Base-by-base conservation (phyloP, 805 yeast genomes). In the Cyberlindnera samutprakarnensis region DNA sequence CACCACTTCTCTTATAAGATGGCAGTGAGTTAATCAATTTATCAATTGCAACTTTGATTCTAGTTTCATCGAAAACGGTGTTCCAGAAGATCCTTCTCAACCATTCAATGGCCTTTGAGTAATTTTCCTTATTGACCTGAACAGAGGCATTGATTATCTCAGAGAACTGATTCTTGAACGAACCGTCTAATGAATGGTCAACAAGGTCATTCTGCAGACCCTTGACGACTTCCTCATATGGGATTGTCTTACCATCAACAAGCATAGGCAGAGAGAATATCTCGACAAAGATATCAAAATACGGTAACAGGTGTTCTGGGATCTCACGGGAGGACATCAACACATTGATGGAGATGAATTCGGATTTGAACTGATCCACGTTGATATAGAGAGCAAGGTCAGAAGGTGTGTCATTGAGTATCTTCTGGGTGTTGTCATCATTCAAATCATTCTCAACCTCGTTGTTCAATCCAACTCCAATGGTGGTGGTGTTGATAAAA, bases 141-240 rank as follows among this genome's bases (percentile, higher is more conserved):
- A 88, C 62, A 34, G 64, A 71, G 9, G 87, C 63, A 36, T 70
- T 64, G 23, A 85, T 54, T 17, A 80, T 51, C 49, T 92, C 96
- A 12, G 74, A 72, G 46, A 78, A 76, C 37, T 68, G 70, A 25
- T 72, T 70, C 19, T 70, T 69, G 38, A 72, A 68, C 2, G 87
- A 78, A 26, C 67, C 66, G 20, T 70, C 66, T 16, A 85, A 62
- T 11, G 62, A 60, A 27, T 72, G 66, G 21, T 70, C 73, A 16
- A 88, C 61, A 7, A 92, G 73, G 43, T 88, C 96, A 19, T 75
- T 67, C 47, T 85, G 82, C 25, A 87, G 54, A 18, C 70, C 66
- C 14, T 79, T 64, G 7, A 86, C 78, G n/a, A 87, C 95, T 27
- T 77, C 70, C 35, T 87, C 94, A 49, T 69, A 83, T 1, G 83